These are phyloP conservation scores for Penicillium expansum DNA, from an alignment of 2,329 filamentous ascomycete genomes.

Conservation along the genomic window DNA sequence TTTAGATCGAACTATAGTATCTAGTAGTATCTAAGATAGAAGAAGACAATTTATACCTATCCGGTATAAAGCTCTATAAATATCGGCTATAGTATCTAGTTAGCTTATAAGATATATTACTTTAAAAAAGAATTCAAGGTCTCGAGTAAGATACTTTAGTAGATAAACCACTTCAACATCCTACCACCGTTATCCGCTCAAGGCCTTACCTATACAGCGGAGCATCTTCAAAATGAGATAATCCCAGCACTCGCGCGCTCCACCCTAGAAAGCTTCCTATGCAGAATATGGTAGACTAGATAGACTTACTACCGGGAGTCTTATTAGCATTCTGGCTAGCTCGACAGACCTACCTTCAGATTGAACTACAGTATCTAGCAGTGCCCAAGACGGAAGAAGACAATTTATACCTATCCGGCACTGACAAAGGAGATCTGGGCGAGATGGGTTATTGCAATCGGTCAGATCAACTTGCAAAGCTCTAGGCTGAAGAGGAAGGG, in stretches of 20 bases:
- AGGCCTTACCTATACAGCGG: not conserved
- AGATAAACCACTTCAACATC: not conserved
- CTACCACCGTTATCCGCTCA: not conserved
- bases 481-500: no score
- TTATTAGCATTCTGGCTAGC: not conserved
- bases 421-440: no score
- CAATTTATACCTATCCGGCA: no score
- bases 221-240: slow-evolving; percentile 2
- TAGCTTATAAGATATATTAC: no score
- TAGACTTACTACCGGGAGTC: not conserved
- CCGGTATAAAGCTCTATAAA: no score
- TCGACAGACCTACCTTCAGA: not conserved
- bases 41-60: no score
- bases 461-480: no score
- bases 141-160: not conserved
- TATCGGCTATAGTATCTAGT: no score
- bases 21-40: slow-evolving; percentile 2
- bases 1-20: not conserved
- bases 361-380: not conserved
- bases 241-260: slow-evolving; percentile 10
- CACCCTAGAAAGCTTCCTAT: slow-evolving; percentile 18
- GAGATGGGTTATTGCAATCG: no score
- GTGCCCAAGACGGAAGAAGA: slow-evolving; percentile 11
- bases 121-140: slow-evolving; percentile 2
- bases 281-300: slow-evolving; percentile 17